Conservation (phyloP, 441 rosid species). For the Aquilaria agallochum region DNA sequence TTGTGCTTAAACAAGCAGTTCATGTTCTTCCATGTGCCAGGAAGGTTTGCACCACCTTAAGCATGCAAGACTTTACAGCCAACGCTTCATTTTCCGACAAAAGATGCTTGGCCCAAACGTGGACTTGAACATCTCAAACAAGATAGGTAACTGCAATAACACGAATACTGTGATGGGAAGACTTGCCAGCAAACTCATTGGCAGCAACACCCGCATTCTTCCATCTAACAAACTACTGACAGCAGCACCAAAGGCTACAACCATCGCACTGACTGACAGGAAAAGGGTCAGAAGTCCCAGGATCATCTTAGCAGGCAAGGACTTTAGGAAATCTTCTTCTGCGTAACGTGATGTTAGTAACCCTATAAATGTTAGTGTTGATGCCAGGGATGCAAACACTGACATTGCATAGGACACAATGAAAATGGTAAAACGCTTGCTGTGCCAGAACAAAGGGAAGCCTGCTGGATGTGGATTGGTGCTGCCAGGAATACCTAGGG, state of each 20-base stretch:
- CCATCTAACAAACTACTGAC: not conserved
- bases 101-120: not conserved
- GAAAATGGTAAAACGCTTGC: not conserved
- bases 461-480: not conserved
- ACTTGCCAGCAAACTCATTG: not conserved
- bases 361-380: not conserved
- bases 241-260: slow-evolving; percentile 5
- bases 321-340: slow-evolving; percentile 3
- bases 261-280: not conserved
- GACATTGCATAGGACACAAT: not conserved
- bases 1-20: too few species aligned
- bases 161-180: not conserved
- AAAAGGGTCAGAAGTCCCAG: slow-evolving; percentile 1
- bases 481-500: not conserved
- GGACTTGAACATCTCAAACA: slow-evolving; percentile 1
- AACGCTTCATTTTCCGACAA: too few species aligned
- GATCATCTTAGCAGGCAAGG: slow-evolving; percentile 7
- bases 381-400: not conserved
- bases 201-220: not conserved
- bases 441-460: not conserved
- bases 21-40: too few species aligned
- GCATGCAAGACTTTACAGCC: too few species aligned
- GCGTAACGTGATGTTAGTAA: slow-evolving; percentile 3
- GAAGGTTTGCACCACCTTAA: too few species aligned
- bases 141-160: not conserved